Evolutionary conservation across 805 yeast genomes (phyloP), one percentile per base, ranked within the genome.

Genomic region (Candida berthetii): DNA sequence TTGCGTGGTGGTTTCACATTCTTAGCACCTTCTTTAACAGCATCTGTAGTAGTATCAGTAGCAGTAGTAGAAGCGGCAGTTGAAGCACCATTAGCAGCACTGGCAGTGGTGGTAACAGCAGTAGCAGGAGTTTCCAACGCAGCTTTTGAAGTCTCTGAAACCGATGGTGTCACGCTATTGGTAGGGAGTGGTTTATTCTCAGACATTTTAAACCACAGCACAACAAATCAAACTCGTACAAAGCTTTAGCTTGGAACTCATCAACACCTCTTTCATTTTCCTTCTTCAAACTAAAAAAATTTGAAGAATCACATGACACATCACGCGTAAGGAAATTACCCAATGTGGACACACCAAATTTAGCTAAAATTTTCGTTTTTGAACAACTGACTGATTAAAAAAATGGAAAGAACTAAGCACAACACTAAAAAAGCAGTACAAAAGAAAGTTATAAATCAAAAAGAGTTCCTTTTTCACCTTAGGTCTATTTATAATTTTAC

Each of bases 11-110:
- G 35, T 19, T 25, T 31, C 13, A 10, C 39, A 24, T n/a, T 16
- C 28, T 41, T 39, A 15, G 15, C 36, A 10, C 4, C 39, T 29
- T 18, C 39, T 24, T 35, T 24, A 7, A 27, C 37, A 16, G 20
- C 28, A 13, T 33, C 47, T 19, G 52, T 22, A 22, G 24, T 8
- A 22, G 24, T 41, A 17, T 39, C 41, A 3, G 38, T 28, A 20
- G 44, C 37, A 19, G 39, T 7, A 8, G 34, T 22, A 20, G 31
- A 3, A 7, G 27, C 28, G 36, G 35, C 18, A 20, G 32, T 32
- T 10, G 20, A 14, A 18, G 35, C 10, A 17, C 37, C 13, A 7
- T 22, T 29, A 14, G 27, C 31, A 35, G 38, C 14, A 11, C 8
- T 27, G 8, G 29, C n/a, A 27, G 29, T 27, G 25, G 6, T 22